phyloP scores from a whole-genome alignment of 2,329 filamentous ascomycete genomes.

The Fusarium siculi region DNA sequence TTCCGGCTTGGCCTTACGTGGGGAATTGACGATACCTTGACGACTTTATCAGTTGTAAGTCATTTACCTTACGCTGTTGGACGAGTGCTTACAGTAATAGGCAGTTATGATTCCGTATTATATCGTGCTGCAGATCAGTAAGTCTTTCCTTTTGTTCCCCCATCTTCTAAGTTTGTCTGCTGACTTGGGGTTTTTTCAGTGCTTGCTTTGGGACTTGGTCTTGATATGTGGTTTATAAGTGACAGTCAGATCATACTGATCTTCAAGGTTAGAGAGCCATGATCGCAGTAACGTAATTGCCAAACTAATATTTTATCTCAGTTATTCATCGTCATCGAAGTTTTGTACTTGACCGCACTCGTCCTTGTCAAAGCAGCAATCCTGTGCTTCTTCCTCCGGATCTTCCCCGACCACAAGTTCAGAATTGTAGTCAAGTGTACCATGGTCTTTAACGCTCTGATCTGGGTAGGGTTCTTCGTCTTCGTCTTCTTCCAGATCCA shows the following conservation, averaged over 20 bases:
- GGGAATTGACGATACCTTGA: conserved; percentile 13
- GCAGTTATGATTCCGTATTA: neutral
- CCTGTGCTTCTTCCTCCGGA: conserved; percentile 13
- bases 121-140: neutral
- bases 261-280: neutral
- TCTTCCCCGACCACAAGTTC: conserved; percentile 17
- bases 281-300: fast-evolving
- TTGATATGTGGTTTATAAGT: conserved; percentile 15
- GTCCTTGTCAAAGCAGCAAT: conserved; percentile 9
- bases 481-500: conserved; percentile 1
- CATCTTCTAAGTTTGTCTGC: fast-evolving
- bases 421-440: conserved; percentile 3
- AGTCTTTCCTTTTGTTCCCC: fast-evolving
- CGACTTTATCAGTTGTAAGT: neutral
- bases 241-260: conserved; percentile 1
- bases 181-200: neutral
- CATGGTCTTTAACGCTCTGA: neutral
- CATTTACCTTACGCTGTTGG: fast-evolving
- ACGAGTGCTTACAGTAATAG: neutral
- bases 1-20: neutral
- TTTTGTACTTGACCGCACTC: neutral
- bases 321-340: conserved; percentile 1
- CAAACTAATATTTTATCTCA: neutral
- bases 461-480: neutral
- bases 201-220: conserved; percentile 2